phyloP scores from a whole-genome alignment of 2,329 filamentous ascomycete species.

The Chrysoporthe austroafricana region DNA sequence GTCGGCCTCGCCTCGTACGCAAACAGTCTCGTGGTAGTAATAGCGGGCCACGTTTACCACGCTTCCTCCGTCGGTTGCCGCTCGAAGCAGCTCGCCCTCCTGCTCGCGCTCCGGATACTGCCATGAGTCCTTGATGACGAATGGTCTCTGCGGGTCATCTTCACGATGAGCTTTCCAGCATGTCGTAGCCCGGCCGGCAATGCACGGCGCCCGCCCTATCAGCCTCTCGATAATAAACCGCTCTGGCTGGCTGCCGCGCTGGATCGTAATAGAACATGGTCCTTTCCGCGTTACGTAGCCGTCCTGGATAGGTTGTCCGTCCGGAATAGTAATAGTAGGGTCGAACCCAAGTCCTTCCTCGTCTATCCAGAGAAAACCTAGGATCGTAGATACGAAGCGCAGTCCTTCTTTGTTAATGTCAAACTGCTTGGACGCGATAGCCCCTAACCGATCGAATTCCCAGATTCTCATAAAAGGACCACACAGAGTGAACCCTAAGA shows the following conservation, averaged over 20 bases:
- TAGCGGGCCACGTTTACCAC: too few species aligned
- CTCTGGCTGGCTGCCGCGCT: too few species aligned
- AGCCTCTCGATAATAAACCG: too few species aligned
- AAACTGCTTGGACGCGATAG: conserved; percentile 49
- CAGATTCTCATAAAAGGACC: conserved; percentile 46
- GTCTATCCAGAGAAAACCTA: conserved; percentile 43
- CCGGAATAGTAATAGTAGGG: conserved; percentile 42
- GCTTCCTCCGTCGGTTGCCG: too few species aligned
- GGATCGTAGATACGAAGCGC: conserved; percentile 39
- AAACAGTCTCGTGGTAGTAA: too few species aligned
- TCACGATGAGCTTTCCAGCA: conserved; percentile 49
- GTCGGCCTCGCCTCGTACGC: too few species aligned
- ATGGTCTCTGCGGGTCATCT: conserved; percentile 35
- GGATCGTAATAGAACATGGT: too few species aligned
- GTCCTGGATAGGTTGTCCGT: too few species aligned
- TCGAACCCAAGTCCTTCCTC: conserved; percentile 47
- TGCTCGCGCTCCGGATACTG: conserved; percentile 46
- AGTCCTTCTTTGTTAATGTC: conserved; percentile 49
- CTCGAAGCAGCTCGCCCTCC: conserved; percentile 32
- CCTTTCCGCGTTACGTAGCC: too few species aligned
- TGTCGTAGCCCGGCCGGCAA: conserved; percentile 44
- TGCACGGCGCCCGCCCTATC: too few species aligned
- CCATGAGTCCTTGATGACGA: conserved; percentile 46
- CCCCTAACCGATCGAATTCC: conserved; percentile 51
- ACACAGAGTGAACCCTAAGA: conserved; percentile 47